Percentiles rank a stretch among this genome's conserved stretches.
phyloP scores from a whole-genome alignment of 2,329 filamentous ascomycete species.

The Aspergillus sp. region DNA sequence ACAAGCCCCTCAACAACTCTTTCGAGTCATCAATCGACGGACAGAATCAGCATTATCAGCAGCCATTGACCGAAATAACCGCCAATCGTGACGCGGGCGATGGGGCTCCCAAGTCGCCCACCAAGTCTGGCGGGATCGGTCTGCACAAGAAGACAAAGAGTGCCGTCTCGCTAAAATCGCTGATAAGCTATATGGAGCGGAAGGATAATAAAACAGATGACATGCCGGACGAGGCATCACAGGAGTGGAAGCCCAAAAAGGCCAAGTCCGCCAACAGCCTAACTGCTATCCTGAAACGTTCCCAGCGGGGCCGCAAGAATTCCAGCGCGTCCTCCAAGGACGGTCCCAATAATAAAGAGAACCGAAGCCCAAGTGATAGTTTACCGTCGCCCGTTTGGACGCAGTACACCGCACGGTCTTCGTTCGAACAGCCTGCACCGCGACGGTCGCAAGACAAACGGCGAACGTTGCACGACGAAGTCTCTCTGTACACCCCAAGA shows the following conservation, averaged over 20 bases:
- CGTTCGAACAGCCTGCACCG: slow-evolving; percentile 26
- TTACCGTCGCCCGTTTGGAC: slow-evolving; percentile 68
- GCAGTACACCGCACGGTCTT: slow-evolving; percentile 55
- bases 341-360: slow-evolving; percentile 67
- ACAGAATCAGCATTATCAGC: slow-evolving; percentile 16
- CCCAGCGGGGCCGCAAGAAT: slow-evolving; percentile 57
- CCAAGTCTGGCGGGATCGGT: slow-evolving; percentile 27
- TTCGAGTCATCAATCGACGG: slow-evolving; percentile 32
- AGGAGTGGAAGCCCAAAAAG: slow-evolving; percentile 54
- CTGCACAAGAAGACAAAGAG: slow-evolving; percentile 51
- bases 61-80: slow-evolving; percentile 33
- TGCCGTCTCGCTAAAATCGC: slow-evolving; percentile 46
- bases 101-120: slow-evolving; percentile 30
- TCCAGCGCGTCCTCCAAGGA: slow-evolving; percentile 46
- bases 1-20: slow-evolving; percentile 34
- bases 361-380: slow-evolving; percentile 56
- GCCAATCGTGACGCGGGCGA: slow-evolving; percentile 30
- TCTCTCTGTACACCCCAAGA: slow-evolving; percentile 52
- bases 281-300: slow-evolving; percentile 67
- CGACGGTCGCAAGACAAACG: slow-evolving; percentile 41
- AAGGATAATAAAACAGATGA: slow-evolving; percentile 33
- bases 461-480: slow-evolving; percentile 47
- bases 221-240: slow-evolving; percentile 24
- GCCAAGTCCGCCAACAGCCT: slow-evolving; percentile 78
- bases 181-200: slow-evolving; percentile 42